Evolutionary conservation across 345 rosid species (phyloP).

Genomic region (Populus pruinosa): DNA sequence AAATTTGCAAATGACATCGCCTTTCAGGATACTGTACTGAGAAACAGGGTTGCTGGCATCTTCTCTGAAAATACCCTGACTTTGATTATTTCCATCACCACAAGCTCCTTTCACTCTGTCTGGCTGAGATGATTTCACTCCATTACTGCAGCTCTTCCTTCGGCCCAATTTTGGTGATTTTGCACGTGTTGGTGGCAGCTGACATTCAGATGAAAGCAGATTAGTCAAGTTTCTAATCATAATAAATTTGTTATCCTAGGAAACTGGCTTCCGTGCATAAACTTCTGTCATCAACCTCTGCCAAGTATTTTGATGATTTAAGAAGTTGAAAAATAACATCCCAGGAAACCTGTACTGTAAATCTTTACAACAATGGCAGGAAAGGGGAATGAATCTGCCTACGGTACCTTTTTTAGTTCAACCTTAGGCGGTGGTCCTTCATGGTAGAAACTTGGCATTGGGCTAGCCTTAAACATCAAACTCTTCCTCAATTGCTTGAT

Average conservation of each 20-base stretch:
- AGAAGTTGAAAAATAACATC: background rate
- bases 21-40: conserved; percentile 12
- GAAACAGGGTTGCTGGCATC: conserved; percentile 17
- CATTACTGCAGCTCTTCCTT: conserved; percentile 27
- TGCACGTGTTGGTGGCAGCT: conserved; percentile 40
- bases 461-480: conserved; percentile 36
- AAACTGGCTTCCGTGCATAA: background rate
- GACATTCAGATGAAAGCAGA: conserved; percentile 1
- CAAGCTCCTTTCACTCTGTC: conserved; percentile 2
- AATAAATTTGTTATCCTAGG: background rate
- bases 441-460: conserved; percentile 42
- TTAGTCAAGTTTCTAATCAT: background rate
- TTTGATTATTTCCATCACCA: conserved; percentile 20
- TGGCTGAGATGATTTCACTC: conserved; percentile 11
- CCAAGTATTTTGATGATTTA: background rate
- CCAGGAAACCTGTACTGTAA: background rate
- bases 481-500: conserved; percentile 40
- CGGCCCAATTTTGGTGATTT: conserved; percentile 37
- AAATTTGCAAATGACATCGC: conserved; percentile 18
- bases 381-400: background rate
- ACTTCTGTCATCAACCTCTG: background rate
- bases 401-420: conserved; percentile 38
- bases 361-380: background rate
- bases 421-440: conserved; percentile 33
- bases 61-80: conserved; percentile 13